phyloP scores from a whole-genome alignment of 352 stramenopile genomes.

The Phytophthora quininea region DNA sequence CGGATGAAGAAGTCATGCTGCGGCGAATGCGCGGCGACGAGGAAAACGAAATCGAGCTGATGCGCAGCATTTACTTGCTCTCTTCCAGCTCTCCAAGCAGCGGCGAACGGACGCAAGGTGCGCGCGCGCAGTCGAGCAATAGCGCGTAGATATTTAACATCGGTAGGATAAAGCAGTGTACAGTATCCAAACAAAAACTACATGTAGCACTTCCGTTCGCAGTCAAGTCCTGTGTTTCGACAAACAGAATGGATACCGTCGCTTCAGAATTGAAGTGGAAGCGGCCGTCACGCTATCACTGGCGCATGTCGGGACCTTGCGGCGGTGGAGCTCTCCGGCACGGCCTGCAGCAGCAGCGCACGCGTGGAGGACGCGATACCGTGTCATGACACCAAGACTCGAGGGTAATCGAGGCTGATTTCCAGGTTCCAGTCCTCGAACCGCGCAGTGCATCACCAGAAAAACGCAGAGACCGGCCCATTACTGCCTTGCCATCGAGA shows the following conservation, averaged over 20 bases:
- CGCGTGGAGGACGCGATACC: too few relatives aligned
- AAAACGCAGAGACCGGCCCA: constrained; percentile 11
- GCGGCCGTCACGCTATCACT: not conserved
- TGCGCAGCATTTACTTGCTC: constrained; percentile 50
- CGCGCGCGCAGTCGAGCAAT: not conserved
- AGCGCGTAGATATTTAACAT: constrained; percentile 31
- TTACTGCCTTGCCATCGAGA: constrained; percentile 10
- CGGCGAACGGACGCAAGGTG: not conserved
- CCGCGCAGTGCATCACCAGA: constrained; percentile 16
- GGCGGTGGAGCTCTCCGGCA: too few relatives aligned
- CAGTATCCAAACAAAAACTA: not conserved
- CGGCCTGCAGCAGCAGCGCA: too few relatives aligned
- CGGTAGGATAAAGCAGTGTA: constrained; percentile 15
- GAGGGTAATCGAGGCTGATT: not conserved
- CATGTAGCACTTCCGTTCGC: too few relatives aligned
- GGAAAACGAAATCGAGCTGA: constrained; percentile 46
- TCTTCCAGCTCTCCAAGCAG: constrained; percentile 36
- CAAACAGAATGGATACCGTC: constrained; percentile 1
- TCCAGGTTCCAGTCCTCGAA: not conserved
- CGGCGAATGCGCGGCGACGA: constrained; percentile 47
- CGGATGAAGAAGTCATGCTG: constrained; percentile 40
- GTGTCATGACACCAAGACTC: too few relatives aligned
- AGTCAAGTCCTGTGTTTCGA: not conserved
- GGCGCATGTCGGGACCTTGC: too few relatives aligned
- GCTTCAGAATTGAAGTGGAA: constrained; percentile 29